Evolutionary conservation across 1,284 basidiomycete species (phyloP).

Genomic region (Trametes sp.): DNA sequence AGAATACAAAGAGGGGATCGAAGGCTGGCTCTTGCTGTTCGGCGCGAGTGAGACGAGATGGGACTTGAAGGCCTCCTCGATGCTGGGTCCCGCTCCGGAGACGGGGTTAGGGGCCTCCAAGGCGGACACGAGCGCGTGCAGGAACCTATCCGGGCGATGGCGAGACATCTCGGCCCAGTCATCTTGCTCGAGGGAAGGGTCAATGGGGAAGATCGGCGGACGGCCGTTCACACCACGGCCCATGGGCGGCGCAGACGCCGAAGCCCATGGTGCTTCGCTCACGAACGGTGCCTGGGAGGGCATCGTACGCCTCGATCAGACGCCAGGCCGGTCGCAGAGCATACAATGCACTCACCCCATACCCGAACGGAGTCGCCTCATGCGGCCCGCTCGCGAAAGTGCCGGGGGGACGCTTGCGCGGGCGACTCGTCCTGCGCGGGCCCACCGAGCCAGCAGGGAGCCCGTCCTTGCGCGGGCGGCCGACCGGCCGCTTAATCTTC

Average conservation of each 20-base stretch:
- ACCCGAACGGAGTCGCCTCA: constrained; percentile 32
- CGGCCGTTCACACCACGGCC: constrained; percentile 26
- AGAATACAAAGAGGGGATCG: constrained; percentile 72
- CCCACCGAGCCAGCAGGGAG: constrained; percentile 61
- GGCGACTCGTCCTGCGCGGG: constrained; percentile 44
- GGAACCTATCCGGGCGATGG: constrained; percentile 60
- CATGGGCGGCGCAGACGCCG: constrained; percentile 45
- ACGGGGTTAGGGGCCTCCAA: constrained; percentile 65
- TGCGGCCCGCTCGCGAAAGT: constrained; percentile 40
- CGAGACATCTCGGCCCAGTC: constrained; percentile 68
- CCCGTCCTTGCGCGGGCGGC: constrained; percentile 63
- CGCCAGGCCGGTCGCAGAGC: background rate
- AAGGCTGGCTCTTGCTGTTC: constrained; percentile 51
- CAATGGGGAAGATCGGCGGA: constrained; percentile 49
- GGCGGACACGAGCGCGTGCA: constrained; percentile 60
- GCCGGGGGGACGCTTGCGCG: constrained; percentile 51
- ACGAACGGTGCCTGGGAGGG: constrained; percentile 28
- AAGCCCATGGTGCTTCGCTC: constrained; percentile 33
- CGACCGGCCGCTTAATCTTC: constrained; percentile 61
- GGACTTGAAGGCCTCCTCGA: constrained; percentile 77
- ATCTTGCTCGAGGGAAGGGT: constrained; percentile 60
- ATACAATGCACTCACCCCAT: constrained; percentile 30
- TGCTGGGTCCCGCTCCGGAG: constrained; percentile 60
- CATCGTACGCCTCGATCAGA: constrained; percentile 4
- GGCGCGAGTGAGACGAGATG: constrained; percentile 68